A percentile compares a stretch with the other conserved stretches of the same genome.
Conservation (phyloP, 225 moss, liverwort and hornwort species). For the Ulota crispa region DNA sequence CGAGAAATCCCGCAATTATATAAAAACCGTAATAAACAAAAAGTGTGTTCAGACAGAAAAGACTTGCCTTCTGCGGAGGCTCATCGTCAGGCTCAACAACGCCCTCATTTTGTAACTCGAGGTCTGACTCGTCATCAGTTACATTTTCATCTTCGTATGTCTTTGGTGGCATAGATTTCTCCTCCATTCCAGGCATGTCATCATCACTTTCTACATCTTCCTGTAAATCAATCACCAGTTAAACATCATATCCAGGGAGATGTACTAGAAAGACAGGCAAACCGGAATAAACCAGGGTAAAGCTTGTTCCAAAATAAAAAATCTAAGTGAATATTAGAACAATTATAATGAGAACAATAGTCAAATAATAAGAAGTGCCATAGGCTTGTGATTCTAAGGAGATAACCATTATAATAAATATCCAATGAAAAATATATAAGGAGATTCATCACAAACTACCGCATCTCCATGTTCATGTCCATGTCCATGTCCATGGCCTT, state of each 20-base stretch:
- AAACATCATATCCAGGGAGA: slow-evolving; percentile 13
- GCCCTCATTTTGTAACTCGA: slow-evolving; percentile 81
- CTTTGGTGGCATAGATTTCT: slow-evolving; percentile 50
- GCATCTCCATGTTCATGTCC: slow-evolving; percentile 4
- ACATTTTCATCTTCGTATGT: slow-evolving; percentile 68
- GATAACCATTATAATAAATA: not conserved
- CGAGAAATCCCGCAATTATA: not conserved
- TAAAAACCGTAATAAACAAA: not conserved
- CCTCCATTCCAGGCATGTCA: slow-evolving; percentile 69
- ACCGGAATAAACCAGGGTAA: not conserved
- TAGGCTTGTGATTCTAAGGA: not conserved
- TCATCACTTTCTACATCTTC: slow-evolving; percentile 66
- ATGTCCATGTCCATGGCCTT: slow-evolving; percentile 27
- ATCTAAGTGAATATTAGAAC: not conserved
- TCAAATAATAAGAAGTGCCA: not conserved
- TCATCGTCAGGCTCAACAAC: slow-evolving; percentile 76
- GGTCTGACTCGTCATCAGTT: slow-evolving; percentile 84
- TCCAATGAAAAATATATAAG: not conserved
- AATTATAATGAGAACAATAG: not conserved
- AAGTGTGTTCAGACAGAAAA: not conserved
- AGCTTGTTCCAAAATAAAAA: not conserved
- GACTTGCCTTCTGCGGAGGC: slow-evolving; percentile 79
- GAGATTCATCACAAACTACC: slow-evolving; percentile 31
- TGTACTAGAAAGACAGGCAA: not conserved
- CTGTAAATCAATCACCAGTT: slow-evolving; percentile 28